These are phyloP conservation scores for Aureobasidium subglaciale DNA, from an alignment of 2,329 filamentous ascomycete genomes.

Conservation along the genomic window DNA sequence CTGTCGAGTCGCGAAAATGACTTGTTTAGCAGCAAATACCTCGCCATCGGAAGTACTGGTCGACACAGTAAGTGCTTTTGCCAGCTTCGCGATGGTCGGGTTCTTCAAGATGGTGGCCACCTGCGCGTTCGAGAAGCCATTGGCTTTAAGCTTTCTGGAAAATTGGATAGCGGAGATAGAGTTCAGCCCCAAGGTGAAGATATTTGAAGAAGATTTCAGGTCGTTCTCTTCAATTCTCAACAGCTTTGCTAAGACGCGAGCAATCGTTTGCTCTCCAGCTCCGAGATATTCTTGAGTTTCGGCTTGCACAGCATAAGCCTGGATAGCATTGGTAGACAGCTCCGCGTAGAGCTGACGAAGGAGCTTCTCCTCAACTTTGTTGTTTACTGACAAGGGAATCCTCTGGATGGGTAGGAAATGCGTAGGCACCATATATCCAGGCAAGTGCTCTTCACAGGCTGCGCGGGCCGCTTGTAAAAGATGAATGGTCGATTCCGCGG, in stretches of 20 bases:
- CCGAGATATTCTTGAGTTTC: constrained; percentile 24
- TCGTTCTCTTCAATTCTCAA: constrained; percentile 37
- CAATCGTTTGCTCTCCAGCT: constrained; percentile 42
- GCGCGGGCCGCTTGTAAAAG: constrained; percentile 46
- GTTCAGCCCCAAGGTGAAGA: constrained; percentile 82
- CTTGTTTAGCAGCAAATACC: constrained; percentile 48
- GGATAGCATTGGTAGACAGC: constrained; percentile 54
- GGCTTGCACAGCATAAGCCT: constrained; percentile 33
- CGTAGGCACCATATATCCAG: constrained; percentile 85
- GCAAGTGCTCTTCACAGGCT: constrained; percentile 63
- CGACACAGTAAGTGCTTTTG: constrained; percentile 26
- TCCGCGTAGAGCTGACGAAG: constrained; percentile 60
- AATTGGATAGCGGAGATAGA: constrained; percentile 77
- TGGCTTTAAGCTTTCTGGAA: constrained; percentile 54
- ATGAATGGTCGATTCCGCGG: constrained; percentile 12
- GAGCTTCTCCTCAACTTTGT: constrained; percentile 73
- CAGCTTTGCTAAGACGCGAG: constrained; percentile 49
- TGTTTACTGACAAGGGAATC: constrained; percentile 79
- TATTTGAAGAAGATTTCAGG: constrained; percentile 53
- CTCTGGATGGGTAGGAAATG: constrained; percentile 65
- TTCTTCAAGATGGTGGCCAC: constrained; percentile 61
- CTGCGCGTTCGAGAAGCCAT: constrained; percentile 54
- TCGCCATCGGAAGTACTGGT: constrained; percentile 22
- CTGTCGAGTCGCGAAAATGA: constrained; percentile 57
- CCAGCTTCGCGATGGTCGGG: constrained; percentile 36